Evolutionary conservation across 225 moss, liverwort and hornwort species (phyloP), one percentile per base, ranked within the genome.

Genomic region (Sphagnum tenellum): DNA sequence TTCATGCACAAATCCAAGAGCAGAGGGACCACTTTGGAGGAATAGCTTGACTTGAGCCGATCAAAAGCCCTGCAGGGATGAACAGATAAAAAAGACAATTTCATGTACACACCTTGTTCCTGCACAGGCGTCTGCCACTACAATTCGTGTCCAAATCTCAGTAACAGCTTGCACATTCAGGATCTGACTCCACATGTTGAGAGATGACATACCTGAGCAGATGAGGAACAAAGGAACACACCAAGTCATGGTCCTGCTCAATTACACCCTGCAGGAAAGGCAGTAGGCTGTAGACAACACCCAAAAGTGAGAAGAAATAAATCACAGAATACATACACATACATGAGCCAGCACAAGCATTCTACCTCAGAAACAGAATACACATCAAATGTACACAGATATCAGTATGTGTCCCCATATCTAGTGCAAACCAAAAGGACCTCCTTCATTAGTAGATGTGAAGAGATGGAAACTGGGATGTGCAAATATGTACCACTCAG

Each of bases 181-280:
- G 29, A 29, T 29, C 29, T 29, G 29, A 29, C 29, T 29, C 29
- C 29, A 29, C 29, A 29, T 29, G 29, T 29, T 29, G 29, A 29
- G 54, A 47, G 45, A 46, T 58, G 48, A 55, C 82, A 54, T 74
- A 95, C 94, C 91, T 89, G 66, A 86, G 61, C 56, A 95, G 62
- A 51, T 81, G 77, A 70, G 88, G 77, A 47, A 79, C 82, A 77
- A 91, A 91, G 47, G 80, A 80, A 51, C 80, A 89, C 79, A 89
- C 71, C 62, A 91, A 73, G 70, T 83, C 77, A 55, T 72, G 75
- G 68, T 95, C 88, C 76, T 88, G 88, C 63, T 86, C 82, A 50
- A 91, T 71, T 12, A 95, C 74, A 47, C 89, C 94, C 69, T 77
- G 81, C 57, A 95, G 68, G 71, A 95, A 95, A 44, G 82, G 77